Percentiles rank a stretch among this genome's conserved stretches.
phyloP scores from a whole-genome alignment of 352 stramenopile genomes.

The Pythium oligandrum region DNA sequence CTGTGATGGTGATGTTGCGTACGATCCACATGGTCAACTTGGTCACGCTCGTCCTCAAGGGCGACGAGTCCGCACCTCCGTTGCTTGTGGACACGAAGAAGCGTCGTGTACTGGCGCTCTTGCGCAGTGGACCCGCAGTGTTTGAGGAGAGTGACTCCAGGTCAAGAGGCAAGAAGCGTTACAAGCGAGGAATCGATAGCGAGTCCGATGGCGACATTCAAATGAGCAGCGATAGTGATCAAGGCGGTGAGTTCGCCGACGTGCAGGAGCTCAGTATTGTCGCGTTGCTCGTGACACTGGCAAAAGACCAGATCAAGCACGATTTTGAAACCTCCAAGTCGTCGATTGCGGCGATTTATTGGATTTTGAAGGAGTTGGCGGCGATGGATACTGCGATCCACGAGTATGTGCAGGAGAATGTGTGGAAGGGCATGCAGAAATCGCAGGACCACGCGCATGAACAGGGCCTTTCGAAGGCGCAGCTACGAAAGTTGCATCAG shows the following conservation, averaged over 20 bases:
- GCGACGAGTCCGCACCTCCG: conserved; percentile 11
- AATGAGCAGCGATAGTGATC: conserved; percentile 72
- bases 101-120: conserved; percentile 32
- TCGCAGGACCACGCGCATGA: conserved; percentile 38
- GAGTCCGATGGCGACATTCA: conserved; percentile 44
- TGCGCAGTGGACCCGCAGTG: conserved; percentile 51
- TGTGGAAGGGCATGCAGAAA: conserved; percentile 66
- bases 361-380: conserved; percentile 68
- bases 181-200: conserved; percentile 45
- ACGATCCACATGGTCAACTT: conserved; percentile 68
- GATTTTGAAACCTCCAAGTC: conserved; percentile 77
- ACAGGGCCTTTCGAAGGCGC: conserved; percentile 61
- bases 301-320: conserved; percentile 69
- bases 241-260: conserved; percentile 34
- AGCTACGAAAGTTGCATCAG: conserved; percentile 76
- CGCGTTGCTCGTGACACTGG: conserved; percentile 45
- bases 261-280: conserved; percentile 67
- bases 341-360: conserved; percentile 75
- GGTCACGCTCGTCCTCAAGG: conserved; percentile 54
- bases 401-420: conserved; percentile 46
- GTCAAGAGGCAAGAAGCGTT: conserved; percentile 57
- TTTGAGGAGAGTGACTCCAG: conserved; percentile 54
- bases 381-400: conserved; percentile 45
- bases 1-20: conserved; percentile 62
- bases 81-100: conserved; percentile 30